phyloP scores from a whole-genome alignment of 495 filamentous ascomycete genomes.

The Staphylotrichum longicolle region DNA sequence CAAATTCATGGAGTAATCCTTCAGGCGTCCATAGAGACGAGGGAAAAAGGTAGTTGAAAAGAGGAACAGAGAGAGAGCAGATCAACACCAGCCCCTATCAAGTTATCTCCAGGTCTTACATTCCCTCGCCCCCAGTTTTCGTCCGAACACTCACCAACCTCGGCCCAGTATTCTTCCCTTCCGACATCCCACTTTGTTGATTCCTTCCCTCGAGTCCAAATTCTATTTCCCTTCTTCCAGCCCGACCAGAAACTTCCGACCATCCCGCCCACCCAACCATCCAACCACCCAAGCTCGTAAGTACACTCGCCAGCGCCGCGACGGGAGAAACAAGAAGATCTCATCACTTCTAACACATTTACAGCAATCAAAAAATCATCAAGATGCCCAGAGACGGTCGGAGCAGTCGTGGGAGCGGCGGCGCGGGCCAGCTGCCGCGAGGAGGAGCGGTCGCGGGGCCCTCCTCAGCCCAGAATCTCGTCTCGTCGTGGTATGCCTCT shows the following conservation, averaged over 20 bases:
- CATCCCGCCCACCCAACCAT: neutral
- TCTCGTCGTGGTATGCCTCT: constrained; percentile 3
- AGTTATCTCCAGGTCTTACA: neutral
- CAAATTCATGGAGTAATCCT: too few relatives aligned
- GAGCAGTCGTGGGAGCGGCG: neutral
- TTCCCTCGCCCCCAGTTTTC: neutral
- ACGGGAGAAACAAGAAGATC: neutral
- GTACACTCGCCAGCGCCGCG: neutral
- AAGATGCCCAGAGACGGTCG: constrained; percentile 5
- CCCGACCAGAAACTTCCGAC: neutral
- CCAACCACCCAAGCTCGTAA: neutral
- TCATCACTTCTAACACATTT: neutral
- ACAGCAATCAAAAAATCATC: neutral
- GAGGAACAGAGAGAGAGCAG: neutral
- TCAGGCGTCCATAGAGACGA: too few relatives aligned
- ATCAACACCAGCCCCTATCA: neutral
- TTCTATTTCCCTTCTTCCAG: neutral
- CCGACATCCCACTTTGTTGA: neutral
- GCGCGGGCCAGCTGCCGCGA: neutral
- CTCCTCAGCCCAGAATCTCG: neutral
- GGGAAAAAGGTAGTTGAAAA: too few relatives aligned
- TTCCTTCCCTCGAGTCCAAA: neutral
- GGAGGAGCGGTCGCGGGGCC: neutral
- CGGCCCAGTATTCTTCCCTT: neutral
- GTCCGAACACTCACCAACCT: neutral